Evolutionary conservation across 2,329 filamentous ascomycete genomes (phyloP).

Genomic region (Ceratocystiopsis sp.): DNA sequence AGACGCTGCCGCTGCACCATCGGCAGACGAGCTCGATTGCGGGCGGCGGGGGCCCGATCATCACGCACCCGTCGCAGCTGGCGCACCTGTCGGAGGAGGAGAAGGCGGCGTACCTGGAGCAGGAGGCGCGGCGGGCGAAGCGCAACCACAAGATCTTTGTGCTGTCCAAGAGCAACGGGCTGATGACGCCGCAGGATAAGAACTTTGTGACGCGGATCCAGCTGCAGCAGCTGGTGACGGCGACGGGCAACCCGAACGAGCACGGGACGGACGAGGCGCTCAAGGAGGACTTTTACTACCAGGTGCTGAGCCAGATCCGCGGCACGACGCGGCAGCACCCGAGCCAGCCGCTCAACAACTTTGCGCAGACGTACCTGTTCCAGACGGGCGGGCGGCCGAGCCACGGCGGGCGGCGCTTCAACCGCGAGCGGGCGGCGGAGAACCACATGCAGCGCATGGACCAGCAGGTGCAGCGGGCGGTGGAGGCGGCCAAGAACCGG

Average conservation of each 20-base stretch:
- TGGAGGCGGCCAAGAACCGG: constrained; percentile 92
- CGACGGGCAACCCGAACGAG: constrained; percentile 74
- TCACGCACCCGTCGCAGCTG: constrained; percentile 53
- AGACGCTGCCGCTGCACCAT: constrained; percentile 16
- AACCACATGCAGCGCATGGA: constrained; percentile 99
- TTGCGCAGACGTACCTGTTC: constrained; percentile 93
- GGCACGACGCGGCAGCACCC: constrained; percentile 80
- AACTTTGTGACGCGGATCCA: constrained; percentile 98
- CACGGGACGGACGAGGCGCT: constrained; percentile 64
- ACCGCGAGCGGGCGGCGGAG: constrained; percentile 56
- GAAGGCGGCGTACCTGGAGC: constrained; percentile 64
- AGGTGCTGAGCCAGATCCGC: constrained; percentile 89
- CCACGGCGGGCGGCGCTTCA: constrained; percentile 43
- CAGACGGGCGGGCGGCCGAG: constrained; percentile 79
- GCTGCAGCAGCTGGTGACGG: constrained; percentile 84
- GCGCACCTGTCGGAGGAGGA: constrained; percentile 69
- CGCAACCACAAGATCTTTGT: constrained; percentile 96
- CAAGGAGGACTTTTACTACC: constrained; percentile 94
- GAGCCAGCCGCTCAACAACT: constrained; percentile 83
- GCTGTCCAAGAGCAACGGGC: constrained; percentile 79
- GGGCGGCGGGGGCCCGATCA: constrained; percentile 24
- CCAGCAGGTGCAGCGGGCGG: constrained; percentile 91
- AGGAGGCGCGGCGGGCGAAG: constrained; percentile 90
- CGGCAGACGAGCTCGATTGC: constrained; percentile 38
- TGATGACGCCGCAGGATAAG: constrained; percentile 99